Percentiles rank a stretch among this genome's conserved stretches.
Conservation (phyloP, 2,329 filamentous ascomycete species). For the Pseudogymnoascus sp. region DNA sequence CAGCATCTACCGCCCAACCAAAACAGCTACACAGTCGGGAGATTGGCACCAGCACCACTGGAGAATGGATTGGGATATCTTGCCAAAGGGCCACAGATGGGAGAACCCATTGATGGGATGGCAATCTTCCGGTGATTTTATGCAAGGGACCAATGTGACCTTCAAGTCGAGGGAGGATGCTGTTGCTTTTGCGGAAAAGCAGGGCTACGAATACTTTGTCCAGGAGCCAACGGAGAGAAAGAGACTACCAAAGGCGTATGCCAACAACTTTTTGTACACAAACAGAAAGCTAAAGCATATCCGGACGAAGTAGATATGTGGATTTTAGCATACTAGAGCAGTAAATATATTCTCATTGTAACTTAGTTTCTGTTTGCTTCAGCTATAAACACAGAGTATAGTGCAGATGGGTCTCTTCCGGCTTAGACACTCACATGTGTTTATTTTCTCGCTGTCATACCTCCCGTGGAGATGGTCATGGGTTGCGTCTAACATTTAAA, state of each 20-base stretch:
- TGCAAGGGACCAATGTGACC: conserved; percentile 87
- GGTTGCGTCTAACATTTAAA: not conserved
- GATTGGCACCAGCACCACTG: conserved; percentile 76
- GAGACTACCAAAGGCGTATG: conserved; percentile 86
- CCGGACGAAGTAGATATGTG: conserved; percentile 58
- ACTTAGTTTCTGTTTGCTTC: not conserved
- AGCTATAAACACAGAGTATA: not conserved
- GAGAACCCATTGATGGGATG: conserved; percentile 98
- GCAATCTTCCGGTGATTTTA: conserved; percentile 89
- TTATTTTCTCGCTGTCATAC: not conserved
- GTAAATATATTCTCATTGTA: conserved; percentile 6
- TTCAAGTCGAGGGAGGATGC: conserved; percentile 94
- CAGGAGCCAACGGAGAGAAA: conserved; percentile 90
- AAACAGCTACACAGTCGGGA: conserved; percentile 94
- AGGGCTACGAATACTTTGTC: conserved; percentile 98
- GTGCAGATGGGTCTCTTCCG: not conserved
- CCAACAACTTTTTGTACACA: conserved; percentile 88
- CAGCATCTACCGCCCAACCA: conserved; percentile 86
- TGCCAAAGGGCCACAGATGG: conserved; percentile 90
- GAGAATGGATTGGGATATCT: conserved; percentile 98
- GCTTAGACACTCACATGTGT: not conserved
- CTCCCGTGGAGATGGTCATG: not conserved
- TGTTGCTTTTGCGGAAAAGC: conserved; percentile 92
- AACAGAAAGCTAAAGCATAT: conserved; percentile 81
- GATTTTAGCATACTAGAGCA: not conserved